phyloP scores from a whole-genome alignment of 306 rosid species.

The Acacia confusa region DNA sequence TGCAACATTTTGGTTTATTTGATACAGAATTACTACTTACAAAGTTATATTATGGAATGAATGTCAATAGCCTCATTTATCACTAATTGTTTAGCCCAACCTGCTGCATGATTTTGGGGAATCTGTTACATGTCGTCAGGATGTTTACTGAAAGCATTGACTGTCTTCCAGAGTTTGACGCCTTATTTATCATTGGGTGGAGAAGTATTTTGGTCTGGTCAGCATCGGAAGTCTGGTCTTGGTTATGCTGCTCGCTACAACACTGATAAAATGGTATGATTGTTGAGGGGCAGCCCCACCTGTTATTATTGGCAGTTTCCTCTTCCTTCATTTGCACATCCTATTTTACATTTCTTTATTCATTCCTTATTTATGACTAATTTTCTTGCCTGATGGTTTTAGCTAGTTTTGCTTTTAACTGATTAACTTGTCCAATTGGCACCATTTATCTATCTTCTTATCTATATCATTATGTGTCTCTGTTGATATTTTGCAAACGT shows the following conservation, averaged over 20 bases:
- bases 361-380: neutral
- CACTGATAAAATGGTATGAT: conserved; percentile 85
- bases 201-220: conserved; percentile 99
- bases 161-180: conserved; percentile 67
- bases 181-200: conserved; percentile 85
- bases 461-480: neutral
- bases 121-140: conserved; percentile 3
- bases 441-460: neutral
- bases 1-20: neutral
- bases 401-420: neutral
- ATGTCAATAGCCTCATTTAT: neutral
- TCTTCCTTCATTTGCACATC: neutral
- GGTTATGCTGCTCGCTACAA: conserved; percentile 94
- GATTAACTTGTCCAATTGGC: neutral
- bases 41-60: neutral
- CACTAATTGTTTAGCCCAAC: neutral
- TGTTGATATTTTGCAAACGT: neutral
- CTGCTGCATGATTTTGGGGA: neutral
- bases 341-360: neutral
- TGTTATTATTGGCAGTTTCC: conserved; percentile 4
- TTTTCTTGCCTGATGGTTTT: conserved; percentile 5
- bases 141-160: conserved; percentile 19
- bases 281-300: neutral
- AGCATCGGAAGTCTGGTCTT: conserved; percentile 93
- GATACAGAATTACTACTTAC: neutral